Conservation (phyloP, 108 stramenopile genomes). For the Cylindrotheca fusiformis region DNA sequence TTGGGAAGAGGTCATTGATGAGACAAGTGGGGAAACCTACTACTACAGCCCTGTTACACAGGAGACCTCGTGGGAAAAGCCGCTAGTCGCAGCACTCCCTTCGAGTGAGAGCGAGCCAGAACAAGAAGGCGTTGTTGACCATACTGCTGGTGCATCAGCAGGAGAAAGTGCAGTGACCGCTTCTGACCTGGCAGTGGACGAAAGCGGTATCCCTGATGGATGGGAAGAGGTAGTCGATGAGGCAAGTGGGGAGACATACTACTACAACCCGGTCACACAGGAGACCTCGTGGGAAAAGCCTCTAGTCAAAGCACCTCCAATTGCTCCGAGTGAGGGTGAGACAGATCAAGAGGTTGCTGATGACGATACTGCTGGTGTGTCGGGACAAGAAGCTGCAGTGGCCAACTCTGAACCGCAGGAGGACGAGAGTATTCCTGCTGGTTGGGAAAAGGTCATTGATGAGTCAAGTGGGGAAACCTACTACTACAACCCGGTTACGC, state of each 20-base stretch:
- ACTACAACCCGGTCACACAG: too few relatives aligned
- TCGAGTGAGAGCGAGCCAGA: too few relatives aligned
- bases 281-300: too few relatives aligned
- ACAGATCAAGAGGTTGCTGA: neutral
- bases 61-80: too few relatives aligned
- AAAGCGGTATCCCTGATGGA: too few relatives aligned
- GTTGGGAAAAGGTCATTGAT: constrained; percentile 57
- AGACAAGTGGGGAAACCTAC: too few relatives aligned
- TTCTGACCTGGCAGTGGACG: too few relatives aligned
- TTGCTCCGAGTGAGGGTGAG: neutral
- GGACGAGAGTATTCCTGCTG: constrained; percentile 23
- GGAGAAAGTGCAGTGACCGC: neutral
- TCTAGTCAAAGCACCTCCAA: neutral
- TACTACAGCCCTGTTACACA: too few relatives aligned
- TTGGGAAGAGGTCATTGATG: too few relatives aligned
- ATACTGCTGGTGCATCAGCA: neutral
- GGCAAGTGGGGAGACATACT: too few relatives aligned
- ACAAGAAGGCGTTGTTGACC: neutral
- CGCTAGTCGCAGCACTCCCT: neutral
- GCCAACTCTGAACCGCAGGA: neutral
- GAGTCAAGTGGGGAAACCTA: constrained; percentile 43
- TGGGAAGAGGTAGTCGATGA: too few relatives aligned
- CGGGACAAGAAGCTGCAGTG: neutral
- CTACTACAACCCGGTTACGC: constrained; percentile 41
- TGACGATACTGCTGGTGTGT: neutral